Conservation (phyloP, 2,329 filamentous ascomycete species). For the Dryadomyces quercivorus region DNA sequence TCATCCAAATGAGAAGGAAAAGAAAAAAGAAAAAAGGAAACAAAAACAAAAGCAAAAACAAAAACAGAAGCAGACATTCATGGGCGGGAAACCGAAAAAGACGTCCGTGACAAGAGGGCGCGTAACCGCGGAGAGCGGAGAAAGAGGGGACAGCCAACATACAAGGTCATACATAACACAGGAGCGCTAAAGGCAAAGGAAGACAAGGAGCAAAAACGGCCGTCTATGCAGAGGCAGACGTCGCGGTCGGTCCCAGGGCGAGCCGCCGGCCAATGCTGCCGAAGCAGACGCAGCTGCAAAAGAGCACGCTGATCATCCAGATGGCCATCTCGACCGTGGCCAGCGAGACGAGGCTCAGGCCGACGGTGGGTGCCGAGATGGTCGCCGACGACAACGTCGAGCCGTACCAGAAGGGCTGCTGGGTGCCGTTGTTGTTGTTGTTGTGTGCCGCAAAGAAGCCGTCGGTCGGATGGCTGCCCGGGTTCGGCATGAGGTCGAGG, state of each 20-base stretch:
- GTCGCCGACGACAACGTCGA: neutral
- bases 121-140: neutral
- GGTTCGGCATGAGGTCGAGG: slow-evolving; percentile 64
- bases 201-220: neutral
- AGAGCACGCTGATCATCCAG: slow-evolving; percentile 88
- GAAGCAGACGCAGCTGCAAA: slow-evolving; percentile 91
- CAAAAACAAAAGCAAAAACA: neutral
- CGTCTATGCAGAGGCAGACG: neutral
- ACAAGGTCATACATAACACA: too few relatives aligned
- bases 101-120: neutral
- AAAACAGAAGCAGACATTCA: neutral
- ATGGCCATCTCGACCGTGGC: slow-evolving; percentile 59
- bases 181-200: neutral
- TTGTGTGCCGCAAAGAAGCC: slow-evolving; percentile 7
- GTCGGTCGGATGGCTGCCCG: slow-evolving; percentile 29
- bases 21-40: neutral
- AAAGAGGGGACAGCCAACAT: too few relatives aligned
- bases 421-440: slow-evolving; percentile 5
- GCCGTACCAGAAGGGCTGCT: neutral
- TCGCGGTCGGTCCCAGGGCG: slow-evolving; percentile 28
- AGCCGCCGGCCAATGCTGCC: slow-evolving; percentile 84
- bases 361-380: neutral
- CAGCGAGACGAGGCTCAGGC: neutral
- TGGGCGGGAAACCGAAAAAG: neutral
- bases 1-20: neutral